Base-by-base conservation (phyloP, 2,329 filamentous ascomycete genomes). In the Cladosporium sp. region DNA sequence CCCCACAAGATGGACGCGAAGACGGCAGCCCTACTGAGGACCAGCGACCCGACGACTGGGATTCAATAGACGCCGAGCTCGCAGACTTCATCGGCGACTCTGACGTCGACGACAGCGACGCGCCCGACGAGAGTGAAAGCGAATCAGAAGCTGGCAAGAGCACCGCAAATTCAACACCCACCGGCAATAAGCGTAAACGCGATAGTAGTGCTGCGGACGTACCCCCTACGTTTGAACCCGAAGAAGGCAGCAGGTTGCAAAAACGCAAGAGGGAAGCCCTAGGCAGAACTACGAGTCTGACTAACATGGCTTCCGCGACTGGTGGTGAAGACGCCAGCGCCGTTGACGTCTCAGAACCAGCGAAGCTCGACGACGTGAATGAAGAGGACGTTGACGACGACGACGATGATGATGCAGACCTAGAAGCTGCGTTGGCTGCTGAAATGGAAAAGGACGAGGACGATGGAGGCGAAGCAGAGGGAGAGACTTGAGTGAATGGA, bases 21-120 rank as follows among this genome's bases (percentile, higher is more conserved):
- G 74, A 77, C 58, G 72, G 70, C 53, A 73, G 72, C 64, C 73
- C 74, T 0, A 71, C 70, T 10, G 68, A 71, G 23, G 64, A 66
- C 5, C 72, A 76, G 55, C 59, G 67, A 10, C 74, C 77, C 12
- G 78, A 80, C 5, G 79, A 80, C 44, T 80, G 78, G 61, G 79
- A 80, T 11, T 80, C 80, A 14, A 74, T 79, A 1, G 88, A 92
- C 69, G 88, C 90, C 66, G 92, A 96, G 72, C 80, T 96, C 11
- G 86, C 86, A 16, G 91, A 92, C 55, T 93, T 95, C 70, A 79
- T 57, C 14, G 55, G 33, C 8, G 55, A 57, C 33, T 26, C 16
- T 16, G 85, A 83, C 29, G 83, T 80, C 2, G 81, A 80, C 33
- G 83, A 84, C 67, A 81, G 80, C 65, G 83, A 84, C 65, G 81